Base-by-base conservation (phyloP, 2,329 filamentous ascomycete genomes). In the Colletotrichum destructivum region DNA sequence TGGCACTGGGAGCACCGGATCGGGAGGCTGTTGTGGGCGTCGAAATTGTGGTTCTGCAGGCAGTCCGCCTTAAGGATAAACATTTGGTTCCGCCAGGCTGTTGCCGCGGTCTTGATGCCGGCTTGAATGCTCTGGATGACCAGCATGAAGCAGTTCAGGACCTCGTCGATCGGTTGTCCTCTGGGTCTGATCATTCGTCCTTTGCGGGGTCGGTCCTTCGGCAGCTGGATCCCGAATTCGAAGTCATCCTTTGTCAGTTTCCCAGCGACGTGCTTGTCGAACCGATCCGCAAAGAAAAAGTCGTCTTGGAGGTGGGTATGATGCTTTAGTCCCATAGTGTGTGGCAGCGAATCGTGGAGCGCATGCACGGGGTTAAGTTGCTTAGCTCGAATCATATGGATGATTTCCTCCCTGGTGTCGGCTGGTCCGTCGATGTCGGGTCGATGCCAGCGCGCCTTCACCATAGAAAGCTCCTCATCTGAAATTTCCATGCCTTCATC, bases 221-320 rank as follows among this genome's bases (percentile, higher is more conserved):
- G 71, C 2, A 77, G 49, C 40, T 66, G 44, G 46, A 71, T 60
- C 44, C 74, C 75, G 42, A 77, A 76, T 42, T 76, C 73, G 61
- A 74, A 77, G 49, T 73, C 71, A 15, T 71, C 69, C 38, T 74
- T 74, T 4, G 59, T 55, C 1, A 63, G 49, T 11, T 52, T 49
- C 8, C 49, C 62, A 2, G 16, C 35, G 2, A 66, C 46, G 56
- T 71, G 69, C 6, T 46, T 59, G 9, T 31, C 7, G 16, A 73
- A 60, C 3, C 51, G 51, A 13, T 6, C 42, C 12, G 42, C 21
- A 1, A 35, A 38, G 2, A 49, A n/a, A 1, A 23, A 26, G 3
- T 57, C 18, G 26, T 56, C 21, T 8, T 4, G 0, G 11, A 38
- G 26, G n/a, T 40, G 35, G 8, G 8, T 40, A 8, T 23, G 11